These are phyloP conservation scores for Steccherinum ochraceum DNA, from an alignment of 768 basidiomycete genomes.

Conservation along the genomic window DNA sequence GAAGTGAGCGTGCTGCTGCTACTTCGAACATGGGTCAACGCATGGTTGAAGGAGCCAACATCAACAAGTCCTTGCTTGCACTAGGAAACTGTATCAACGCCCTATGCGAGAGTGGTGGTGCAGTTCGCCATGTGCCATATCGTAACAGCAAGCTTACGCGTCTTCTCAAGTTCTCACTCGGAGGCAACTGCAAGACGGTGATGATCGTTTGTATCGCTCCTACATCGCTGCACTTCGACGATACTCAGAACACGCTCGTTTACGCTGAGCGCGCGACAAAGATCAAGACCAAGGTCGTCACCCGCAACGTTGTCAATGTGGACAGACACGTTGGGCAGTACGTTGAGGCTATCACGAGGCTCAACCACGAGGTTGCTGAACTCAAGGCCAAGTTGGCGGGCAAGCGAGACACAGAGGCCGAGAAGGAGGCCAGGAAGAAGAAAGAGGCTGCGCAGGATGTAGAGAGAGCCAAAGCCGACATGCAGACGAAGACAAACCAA, in stretches of 20 bases:
- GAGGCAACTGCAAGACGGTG: constrained; percentile 98
- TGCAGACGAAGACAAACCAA: constrained; percentile 66
- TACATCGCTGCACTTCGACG: constrained; percentile 92
- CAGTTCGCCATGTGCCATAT: constrained; percentile 88
- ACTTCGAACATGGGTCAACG: constrained; percentile 97
- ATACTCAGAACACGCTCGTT: constrained; percentile 95
- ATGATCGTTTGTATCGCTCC: constrained; percentile 99
- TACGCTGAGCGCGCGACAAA: constrained; percentile 98
- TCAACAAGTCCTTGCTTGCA: constrained; percentile 97
- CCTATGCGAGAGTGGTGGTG: constrained; percentile 89
- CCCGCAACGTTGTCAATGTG: constrained; percentile 91
- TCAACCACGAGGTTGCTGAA: constrained; percentile 77
- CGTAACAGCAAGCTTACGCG: constrained; percentile 98
- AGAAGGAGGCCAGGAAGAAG: constrained; percentile 59
- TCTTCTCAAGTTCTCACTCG: constrained; percentile 93
- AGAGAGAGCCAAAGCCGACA: constrained; percentile 66
- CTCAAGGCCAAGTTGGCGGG: constrained; percentile 83
- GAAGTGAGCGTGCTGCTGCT: constrained; percentile 93
- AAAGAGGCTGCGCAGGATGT: constrained; percentile 69
- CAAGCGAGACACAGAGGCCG: constrained; percentile 56
- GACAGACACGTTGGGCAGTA: constrained; percentile 94
- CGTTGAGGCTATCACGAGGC: constrained; percentile 87
- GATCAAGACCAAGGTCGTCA: constrained; percentile 97
- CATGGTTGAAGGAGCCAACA: constrained; percentile 98
- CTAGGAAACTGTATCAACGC: constrained; percentile 99